Conservation (phyloP, 2,329 filamentous ascomycete species). For the Stromatinia cepivora region DNA sequence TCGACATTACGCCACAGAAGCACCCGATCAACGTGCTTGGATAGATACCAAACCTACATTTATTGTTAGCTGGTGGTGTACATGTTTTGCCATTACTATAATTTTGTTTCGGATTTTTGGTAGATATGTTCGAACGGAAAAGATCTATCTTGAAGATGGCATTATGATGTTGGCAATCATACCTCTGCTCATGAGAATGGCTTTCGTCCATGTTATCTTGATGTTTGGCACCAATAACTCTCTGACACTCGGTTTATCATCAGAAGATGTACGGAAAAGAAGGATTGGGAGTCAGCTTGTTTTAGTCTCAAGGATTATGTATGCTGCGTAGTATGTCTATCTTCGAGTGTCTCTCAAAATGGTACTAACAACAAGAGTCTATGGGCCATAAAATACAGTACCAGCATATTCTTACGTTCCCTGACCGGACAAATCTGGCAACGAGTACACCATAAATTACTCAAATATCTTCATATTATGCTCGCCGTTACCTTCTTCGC, state of each 20-base stretch:
- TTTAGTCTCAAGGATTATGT: conserved; percentile 77
- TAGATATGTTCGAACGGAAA: conserved; percentile 82
- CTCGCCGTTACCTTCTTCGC: conserved; percentile 74
- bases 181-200: conserved; percentile 81
- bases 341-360: conserved; percentile 10
- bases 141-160: conserved; percentile 83
- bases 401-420: conserved; percentile 85
- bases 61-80: conserved; percentile 93
- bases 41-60: conserved; percentile 76
- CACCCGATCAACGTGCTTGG: conserved; percentile 33
- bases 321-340: conserved; percentile 76
- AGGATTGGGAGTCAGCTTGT: conserved; percentile 78
- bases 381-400: conserved; percentile 86
- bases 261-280: conserved; percentile 60
- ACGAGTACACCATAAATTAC: conserved; percentile 66
- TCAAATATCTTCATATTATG: conserved; percentile 72
- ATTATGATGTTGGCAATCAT: conserved; percentile 78
- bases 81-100: conserved; percentile 75
- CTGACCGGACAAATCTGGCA: conserved; percentile 81
- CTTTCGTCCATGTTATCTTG: conserved; percentile 78
- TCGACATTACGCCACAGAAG: conserved; percentile 29
- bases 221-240: conserved; percentile 91
- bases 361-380: conserved; percentile 54
- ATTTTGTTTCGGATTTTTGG: conserved; percentile 77
- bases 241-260: conserved; percentile 53